These are phyloP conservation scores for Caulochytrium protostelioides DNA, from an alignment of 371 early-diverging fungal species.

Conservation along the genomic window DNA sequence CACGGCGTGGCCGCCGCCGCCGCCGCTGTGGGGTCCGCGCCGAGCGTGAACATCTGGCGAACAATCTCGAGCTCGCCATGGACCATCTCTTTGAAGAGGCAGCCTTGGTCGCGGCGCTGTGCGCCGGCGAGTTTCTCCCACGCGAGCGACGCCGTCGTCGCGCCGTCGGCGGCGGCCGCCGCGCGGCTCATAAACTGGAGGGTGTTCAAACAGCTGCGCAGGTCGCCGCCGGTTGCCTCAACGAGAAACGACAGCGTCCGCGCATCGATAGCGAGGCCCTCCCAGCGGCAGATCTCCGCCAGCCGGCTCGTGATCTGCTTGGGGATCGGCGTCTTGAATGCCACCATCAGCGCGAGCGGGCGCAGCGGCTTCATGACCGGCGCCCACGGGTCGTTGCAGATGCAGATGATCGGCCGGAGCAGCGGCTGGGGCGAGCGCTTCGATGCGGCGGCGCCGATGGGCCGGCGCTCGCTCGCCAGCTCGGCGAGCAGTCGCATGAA, in stretches of 20 bases:
- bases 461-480: conserved; percentile 16
- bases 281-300: conserved; percentile 52
- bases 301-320: conserved; percentile 51
- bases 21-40: too few relatives aligned
- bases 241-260: conserved; percentile 48
- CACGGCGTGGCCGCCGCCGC: too few relatives aligned
- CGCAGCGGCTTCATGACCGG: conserved; percentile 71
- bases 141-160: too few relatives aligned
- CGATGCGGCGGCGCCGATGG: conserved; percentile 3
- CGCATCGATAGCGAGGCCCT: conserved; percentile 48
- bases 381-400: conserved; percentile 86
- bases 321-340: conserved; percentile 42
- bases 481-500: conserved; percentile 56
- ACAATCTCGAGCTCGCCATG: too few relatives aligned
- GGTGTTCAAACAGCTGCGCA: conserved; percentile 64
- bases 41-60: too few relatives aligned
- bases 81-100: too few relatives aligned
- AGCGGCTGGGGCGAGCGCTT: conserved; percentile 21
- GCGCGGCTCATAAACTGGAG: conserved; percentile 66
- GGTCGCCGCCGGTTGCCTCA: conserved; percentile 61
- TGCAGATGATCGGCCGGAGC: conserved; percentile 85
- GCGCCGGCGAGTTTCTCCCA: too few relatives aligned
- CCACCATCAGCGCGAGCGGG: conserved; percentile 41
- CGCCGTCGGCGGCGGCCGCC: too few relatives aligned
- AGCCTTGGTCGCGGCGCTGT: too few relatives aligned